Conservation (phyloP, 495 filamentous ascomycete species). For the Xylaria castorea region DNA sequence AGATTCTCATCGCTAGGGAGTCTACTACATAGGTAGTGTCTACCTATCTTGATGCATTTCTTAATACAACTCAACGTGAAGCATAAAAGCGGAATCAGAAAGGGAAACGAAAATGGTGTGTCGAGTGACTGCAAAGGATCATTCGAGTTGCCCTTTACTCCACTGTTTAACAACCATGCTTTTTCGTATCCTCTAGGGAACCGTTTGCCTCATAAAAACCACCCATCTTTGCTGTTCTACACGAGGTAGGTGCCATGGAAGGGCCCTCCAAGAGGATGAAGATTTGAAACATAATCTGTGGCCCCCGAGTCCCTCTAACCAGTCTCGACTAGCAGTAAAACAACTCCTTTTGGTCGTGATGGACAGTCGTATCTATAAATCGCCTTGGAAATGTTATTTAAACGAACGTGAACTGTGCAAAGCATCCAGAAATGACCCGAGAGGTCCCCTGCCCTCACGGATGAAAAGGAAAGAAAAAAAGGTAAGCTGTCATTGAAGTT, state of each 20-base stretch:
- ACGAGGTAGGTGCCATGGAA: conserved; percentile 19
- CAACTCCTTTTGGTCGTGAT: conserved; percentile 28
- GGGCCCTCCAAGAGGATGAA: conserved; percentile 5
- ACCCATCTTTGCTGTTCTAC: conserved; percentile 28
- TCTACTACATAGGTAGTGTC: conserved; percentile 18
- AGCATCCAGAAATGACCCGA: conserved; percentile 28
- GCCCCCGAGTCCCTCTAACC: conserved; percentile 18
- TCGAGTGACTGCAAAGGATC: conserved; percentile 3
- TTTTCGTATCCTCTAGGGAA: conserved; percentile 19
- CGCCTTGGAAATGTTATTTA: conserved; percentile 29
- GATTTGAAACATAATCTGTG: conserved; percentile 32
- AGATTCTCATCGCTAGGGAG: not conserved
- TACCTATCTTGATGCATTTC: conserved; percentile 17
- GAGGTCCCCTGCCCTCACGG: conserved; percentile 37
- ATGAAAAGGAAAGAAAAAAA: conserved; percentile 28
- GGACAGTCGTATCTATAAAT: conserved; percentile 37
- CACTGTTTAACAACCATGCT: conserved; percentile 19
- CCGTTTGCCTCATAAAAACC: conserved; percentile 22
- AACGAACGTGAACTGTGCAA: conserved; percentile 35
- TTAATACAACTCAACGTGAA: conserved; percentile 25
- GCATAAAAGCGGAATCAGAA: conserved; percentile 23
- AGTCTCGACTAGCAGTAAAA: conserved; percentile 21
- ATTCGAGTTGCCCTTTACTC: conserved; percentile 4
- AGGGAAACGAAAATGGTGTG: conserved; percentile 1
- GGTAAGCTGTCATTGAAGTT: conserved; percentile 29